Evolutionary conservation across 1,139 yeast genomes (phyloP), one percentile per base, ranked within the genome.

Genomic region (Pichia sp.): DNA sequence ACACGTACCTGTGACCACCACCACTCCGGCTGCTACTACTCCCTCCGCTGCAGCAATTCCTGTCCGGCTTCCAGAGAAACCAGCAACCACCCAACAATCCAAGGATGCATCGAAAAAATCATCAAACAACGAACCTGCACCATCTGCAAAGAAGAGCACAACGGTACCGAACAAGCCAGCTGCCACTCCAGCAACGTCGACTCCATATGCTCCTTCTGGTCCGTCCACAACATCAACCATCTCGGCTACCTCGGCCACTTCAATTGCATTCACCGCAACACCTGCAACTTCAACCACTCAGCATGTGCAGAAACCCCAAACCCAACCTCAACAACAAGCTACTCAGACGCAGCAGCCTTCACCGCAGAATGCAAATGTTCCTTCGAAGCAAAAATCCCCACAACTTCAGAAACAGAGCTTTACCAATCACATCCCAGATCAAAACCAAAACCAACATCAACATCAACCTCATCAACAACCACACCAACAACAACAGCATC

Each of bases 391-490:
- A 20, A 51, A 41, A 6, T 55, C 66, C 30, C 60, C 70, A 34
- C 53, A 61, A 3, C 52, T 63, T 7, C 56, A 58, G 4, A 58
- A 55, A n/a, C 45, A 78, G 74, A 67, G 83, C 87, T 33, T 16
- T 20, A 34, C 16, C 59, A 67, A 87, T 4, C 92, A 93, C 2
- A 72, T 79, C 65, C 65, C 51, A 17, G 44, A 78, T 75, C 67
- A 84, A 87, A 4, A 92, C 93, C 3, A 72, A 80, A 65, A 57
- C 58, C 66, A 56, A 73, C 74, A 46, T 20, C 48, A 51, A 12
- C 55, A 33, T 27, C 46, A 17, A 3, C 44, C 38, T 7, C 46
- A 20, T n/a, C 48, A 34, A 31, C 52, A 34, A 14, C 46, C 45
- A 14, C 53, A 46, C 14, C 56, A 41, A n/a, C 51, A 47, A 8